Evolutionary conservation across 2,329 filamentous ascomycete genomes (phyloP).

Genomic region (Dactylellina parvicollis): DNA sequence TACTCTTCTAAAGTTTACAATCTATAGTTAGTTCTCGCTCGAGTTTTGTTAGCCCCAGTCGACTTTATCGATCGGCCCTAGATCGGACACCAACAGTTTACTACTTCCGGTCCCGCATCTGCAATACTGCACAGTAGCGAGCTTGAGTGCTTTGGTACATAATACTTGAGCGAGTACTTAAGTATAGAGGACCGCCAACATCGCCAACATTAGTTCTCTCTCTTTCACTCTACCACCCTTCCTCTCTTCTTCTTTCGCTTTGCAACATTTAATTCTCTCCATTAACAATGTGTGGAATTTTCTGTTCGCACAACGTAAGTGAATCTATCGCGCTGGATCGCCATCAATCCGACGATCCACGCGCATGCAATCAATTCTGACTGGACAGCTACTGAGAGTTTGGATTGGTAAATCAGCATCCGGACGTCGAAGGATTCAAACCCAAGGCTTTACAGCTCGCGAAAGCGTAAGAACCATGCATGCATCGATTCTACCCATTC

Average conservation of each 20-base stretch:
- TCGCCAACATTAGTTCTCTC: background rate
- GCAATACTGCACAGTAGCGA: constrained; percentile 15
- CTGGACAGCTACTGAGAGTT: no score
- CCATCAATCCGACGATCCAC: background rate
- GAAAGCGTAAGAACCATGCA: constrained; percentile 78
- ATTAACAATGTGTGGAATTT: constrained; percentile 51
- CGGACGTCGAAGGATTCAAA: constrained; percentile 96
- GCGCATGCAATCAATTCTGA: background rate
- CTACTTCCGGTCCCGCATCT: constrained; percentile 9
- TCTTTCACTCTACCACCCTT: no score
- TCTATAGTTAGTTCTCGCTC: no score
- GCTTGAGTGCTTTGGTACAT: background rate
- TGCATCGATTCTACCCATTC: constrained; percentile 9
- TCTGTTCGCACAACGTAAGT: constrained; percentile 44
- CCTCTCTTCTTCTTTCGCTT: no score
- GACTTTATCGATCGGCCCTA: constrained; percentile 33
- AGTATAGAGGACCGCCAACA: no score
- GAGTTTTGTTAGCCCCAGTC: background rate
- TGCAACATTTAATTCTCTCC: no score
- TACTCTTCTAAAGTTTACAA: no score
- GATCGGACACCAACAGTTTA: constrained; percentile 23
- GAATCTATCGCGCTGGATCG: no score
- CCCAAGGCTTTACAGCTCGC: constrained; percentile 90
- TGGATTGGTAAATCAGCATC: no score
- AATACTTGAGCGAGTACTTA: no score